Conservation (phyloP, 768 basidiomycete species). For the Gloeostereum incarnatum region DNA sequence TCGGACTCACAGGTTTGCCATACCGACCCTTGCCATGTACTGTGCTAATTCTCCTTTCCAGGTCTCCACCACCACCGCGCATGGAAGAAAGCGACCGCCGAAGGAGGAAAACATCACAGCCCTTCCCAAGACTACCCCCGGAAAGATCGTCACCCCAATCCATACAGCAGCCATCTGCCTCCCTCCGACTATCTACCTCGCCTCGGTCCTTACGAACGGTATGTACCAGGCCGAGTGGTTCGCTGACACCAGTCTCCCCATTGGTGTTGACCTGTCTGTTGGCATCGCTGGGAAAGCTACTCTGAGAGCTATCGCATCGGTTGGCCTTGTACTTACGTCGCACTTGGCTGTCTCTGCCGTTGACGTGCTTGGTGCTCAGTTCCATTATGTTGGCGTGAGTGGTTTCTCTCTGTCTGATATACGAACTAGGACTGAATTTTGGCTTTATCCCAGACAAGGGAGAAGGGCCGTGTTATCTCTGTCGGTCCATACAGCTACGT, state of each 20-base stretch:
- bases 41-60: background rate
- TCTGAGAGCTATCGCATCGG: conserved; percentile 16
- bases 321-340: conserved; percentile 12
- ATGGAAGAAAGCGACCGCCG: conserved; percentile 5
- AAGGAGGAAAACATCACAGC: conserved; percentile 12
- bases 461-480: conserved; percentile 18
- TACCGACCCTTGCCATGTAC: background rate
- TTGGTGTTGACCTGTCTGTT: conserved; percentile 7
- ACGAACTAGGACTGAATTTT: background rate
- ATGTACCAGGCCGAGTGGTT: conserved; percentile 27
- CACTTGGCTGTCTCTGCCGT: conserved; percentile 9
- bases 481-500: conserved; percentile 24
- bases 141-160: conserved; percentile 17
- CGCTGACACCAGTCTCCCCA: conserved; percentile 14
- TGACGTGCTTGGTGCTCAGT: conserved; percentile 16
- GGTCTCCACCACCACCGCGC: background rate
- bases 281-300: conserved; percentile 15
- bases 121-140: conserved; percentile 11
- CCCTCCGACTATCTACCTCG: conserved; percentile 18
- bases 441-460: conserved; percentile 15
- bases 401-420: background rate
- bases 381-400: conserved; percentile 22
- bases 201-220: conserved; percentile 15
- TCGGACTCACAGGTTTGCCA: background rate
- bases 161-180: conserved; percentile 14